Evolutionary conservation across 2,329 filamentous ascomycete species (phyloP), one percentile per base, ranked within the genome.

Genomic region (Colletotrichum plurivorum): DNA sequence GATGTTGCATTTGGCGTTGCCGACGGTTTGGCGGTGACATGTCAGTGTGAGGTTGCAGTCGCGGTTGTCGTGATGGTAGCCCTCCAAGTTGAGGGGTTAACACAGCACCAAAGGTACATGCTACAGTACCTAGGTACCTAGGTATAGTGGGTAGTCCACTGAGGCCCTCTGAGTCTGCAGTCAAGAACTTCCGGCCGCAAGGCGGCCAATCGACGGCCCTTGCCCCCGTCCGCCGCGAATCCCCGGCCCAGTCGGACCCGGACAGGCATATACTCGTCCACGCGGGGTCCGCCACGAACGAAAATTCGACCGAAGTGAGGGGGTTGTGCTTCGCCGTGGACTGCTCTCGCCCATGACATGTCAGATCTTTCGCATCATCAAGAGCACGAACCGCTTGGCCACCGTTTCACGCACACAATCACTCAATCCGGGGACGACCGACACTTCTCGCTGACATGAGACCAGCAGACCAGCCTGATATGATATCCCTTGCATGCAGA

Each of bases 401-500:
- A 46, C n/a, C 20, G 43, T n/a, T 55, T 53, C 56, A 45, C 49
- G 57, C 55, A 41, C 2, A 49, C 16, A 49, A 20, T 10, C 18
- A 46, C 18, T n/a, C 16, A 57, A 22, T 25, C 18, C 13, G 43
- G 16, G 49, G 49, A 36, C 64, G 43, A 66, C 13, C 66, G 49
- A 46, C 31, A 22, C 53, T 60, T 45, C 36, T 52, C 18, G 58
- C 61, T 66, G 66, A 69, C 66, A 69, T 52, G 54, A 64, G 22
- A 51, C 54, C 31, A 36, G 8, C 8, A 36, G 31, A 36, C 31
- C 31, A 39, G 18, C 45, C 43, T 43, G 43, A 49, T 66, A 69
- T 69, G 49, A 58, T 51, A 66, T 69, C 49, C 54, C 54, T 60
- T 69, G 43, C 66, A 69, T 66, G 62, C 55, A 60, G 43, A 66